phyloP scores from a whole-genome alignment of 176 grass and related monocot species.

The Leersia perrieri region DNA sequence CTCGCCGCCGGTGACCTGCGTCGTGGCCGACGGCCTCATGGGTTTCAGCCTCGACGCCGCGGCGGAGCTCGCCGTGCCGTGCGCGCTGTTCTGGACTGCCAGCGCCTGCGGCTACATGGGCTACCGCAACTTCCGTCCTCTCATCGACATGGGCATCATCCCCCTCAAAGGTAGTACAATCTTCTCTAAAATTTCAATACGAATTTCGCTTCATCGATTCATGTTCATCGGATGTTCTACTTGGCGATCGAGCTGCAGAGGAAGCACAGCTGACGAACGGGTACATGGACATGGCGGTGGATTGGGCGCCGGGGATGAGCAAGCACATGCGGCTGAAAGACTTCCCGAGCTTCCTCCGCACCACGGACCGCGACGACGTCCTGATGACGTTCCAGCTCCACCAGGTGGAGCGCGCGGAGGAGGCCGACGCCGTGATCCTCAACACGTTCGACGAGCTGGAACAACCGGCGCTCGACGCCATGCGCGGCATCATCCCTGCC shows the following conservation, averaged over 20 bases:
- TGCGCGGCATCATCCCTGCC: slow-evolving; percentile 35
- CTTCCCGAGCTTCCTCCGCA: slow-evolving; percentile 32
- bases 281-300: slow-evolving; percentile 13
- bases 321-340: slow-evolving; percentile 29
- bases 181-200: background rate
- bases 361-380: slow-evolving; percentile 29
- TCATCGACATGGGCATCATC: slow-evolving; percentile 29
- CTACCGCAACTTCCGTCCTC: slow-evolving; percentile 27
- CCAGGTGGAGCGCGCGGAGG: slow-evolving; percentile 14
- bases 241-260: background rate
- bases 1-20: slow-evolving; percentile 27
- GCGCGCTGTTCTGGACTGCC: slow-evolving; percentile 45
- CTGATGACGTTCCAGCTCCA: slow-evolving; percentile 2
- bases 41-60: slow-evolving; percentile 43
- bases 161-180: slow-evolving; percentile 34
- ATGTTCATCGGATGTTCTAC: background rate
- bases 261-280: slow-evolving; percentile 39
- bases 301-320: slow-evolving; percentile 24
- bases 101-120: slow-evolving; percentile 50
- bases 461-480: slow-evolving; percentile 21
- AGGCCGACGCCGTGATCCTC: slow-evolving; percentile 30
- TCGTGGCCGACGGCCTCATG: slow-evolving; percentile 42
- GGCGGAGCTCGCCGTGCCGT: slow-evolving; percentile 17
- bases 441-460: slow-evolving; percentile 52
- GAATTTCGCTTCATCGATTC: background rate